Evolutionary conservation across 352 stramenopile genomes (phyloP).

Genomic region (Phytopythium aichiense): DNA sequence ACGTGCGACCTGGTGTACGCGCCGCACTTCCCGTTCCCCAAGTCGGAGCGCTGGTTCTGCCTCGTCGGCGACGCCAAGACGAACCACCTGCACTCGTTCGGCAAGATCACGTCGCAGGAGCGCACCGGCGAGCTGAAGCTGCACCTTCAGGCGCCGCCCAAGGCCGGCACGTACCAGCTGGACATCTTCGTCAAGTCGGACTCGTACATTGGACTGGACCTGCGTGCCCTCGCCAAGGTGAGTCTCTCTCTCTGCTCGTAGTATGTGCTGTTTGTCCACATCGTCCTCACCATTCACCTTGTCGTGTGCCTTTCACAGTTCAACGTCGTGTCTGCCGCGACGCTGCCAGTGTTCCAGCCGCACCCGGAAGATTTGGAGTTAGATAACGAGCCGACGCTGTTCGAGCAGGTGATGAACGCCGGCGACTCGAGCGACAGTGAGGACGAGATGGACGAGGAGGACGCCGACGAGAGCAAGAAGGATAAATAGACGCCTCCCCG

Average conservation of each 20-base stretch:
- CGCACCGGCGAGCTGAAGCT: slow-evolving; percentile 89
- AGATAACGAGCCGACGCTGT: slow-evolving; percentile 99
- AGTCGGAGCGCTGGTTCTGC: slow-evolving; percentile 97
- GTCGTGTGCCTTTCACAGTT: slow-evolving; percentile 58
- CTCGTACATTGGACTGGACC: slow-evolving; percentile 97
- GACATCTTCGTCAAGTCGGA: slow-evolving; percentile 97
- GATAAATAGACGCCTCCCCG: slow-evolving; percentile 43
- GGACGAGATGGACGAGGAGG: slow-evolving; percentile 69
- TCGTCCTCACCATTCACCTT: slow-evolving; percentile 7
- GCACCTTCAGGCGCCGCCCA: slow-evolving; percentile 95
- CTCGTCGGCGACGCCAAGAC: slow-evolving; percentile 92
- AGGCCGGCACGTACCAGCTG: slow-evolving; percentile 94
- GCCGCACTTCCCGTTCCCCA: slow-evolving; percentile 93
- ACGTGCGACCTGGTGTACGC: slow-evolving; percentile 95
- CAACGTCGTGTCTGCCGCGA: slow-evolving; percentile 89
- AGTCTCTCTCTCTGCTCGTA: slow-evolving; percentile 4
- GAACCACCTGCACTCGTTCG: slow-evolving; percentile 95
- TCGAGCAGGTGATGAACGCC: slow-evolving; percentile 95
- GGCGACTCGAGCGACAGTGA: slow-evolving; percentile 86
- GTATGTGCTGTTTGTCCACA: background rate
- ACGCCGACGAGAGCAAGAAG: slow-evolving; percentile 60
- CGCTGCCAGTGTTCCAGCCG: slow-evolving; percentile 94
- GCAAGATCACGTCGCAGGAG: slow-evolving; percentile 93
- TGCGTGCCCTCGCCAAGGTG: slow-evolving; percentile 89
- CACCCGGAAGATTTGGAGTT: slow-evolving; percentile 98